A percentile compares a stretch with the other conserved stretches of the same genome.
Evolutionary conservation across 1,139 yeast species (phyloP).

Genomic region (Tardiomyces blankii): DNA sequence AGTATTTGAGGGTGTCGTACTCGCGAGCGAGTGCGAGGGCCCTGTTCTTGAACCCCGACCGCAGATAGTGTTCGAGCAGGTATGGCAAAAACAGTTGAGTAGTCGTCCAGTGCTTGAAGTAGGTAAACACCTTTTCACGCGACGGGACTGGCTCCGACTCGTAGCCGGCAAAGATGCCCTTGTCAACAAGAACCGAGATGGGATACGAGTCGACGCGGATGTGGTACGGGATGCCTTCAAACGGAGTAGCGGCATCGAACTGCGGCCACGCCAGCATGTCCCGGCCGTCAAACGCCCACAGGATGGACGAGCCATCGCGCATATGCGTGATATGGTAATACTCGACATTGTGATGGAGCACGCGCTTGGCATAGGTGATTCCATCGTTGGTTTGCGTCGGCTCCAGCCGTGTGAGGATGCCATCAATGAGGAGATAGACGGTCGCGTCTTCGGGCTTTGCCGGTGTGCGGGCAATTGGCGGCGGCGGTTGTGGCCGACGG

Average conservation of each 20-base stretch:
- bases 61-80: slow-evolving; percentile 23
- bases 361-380: slow-evolving; percentile 8
- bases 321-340: too few relatives aligned
- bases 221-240: slow-evolving; percentile 23
- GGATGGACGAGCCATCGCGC: slow-evolving; percentile 1
- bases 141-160: slow-evolving; percentile 28
- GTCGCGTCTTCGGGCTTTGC: slow-evolving; percentile 8
- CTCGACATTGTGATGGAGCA: slow-evolving; percentile 20
- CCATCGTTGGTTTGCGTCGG: slow-evolving; percentile 9
- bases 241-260: slow-evolving; percentile 15
- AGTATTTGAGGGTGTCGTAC: slow-evolving; percentile 33
- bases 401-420: slow-evolving; percentile 18
- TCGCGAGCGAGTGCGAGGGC: slow-evolving; percentile 27
- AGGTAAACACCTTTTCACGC: slow-evolving; percentile 23
- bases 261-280: slow-evolving; percentile 24
- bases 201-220: slow-evolving; percentile 31
- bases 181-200: slow-evolving; percentile 26
- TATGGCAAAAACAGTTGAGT: slow-evolving; percentile 28
- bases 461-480: too few relatives aligned
- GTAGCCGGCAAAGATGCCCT: slow-evolving; percentile 30
- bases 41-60: slow-evolving; percentile 6
- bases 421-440: slow-evolving; percentile 25
- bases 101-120: slow-evolving; percentile 24
- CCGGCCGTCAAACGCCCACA: slow-evolving; percentile 34
- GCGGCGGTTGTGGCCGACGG: too few relatives aligned